Base-by-base conservation (phyloP, 2,329 filamentous ascomycete genomes). In the Celoporthe dispersa region DNA sequence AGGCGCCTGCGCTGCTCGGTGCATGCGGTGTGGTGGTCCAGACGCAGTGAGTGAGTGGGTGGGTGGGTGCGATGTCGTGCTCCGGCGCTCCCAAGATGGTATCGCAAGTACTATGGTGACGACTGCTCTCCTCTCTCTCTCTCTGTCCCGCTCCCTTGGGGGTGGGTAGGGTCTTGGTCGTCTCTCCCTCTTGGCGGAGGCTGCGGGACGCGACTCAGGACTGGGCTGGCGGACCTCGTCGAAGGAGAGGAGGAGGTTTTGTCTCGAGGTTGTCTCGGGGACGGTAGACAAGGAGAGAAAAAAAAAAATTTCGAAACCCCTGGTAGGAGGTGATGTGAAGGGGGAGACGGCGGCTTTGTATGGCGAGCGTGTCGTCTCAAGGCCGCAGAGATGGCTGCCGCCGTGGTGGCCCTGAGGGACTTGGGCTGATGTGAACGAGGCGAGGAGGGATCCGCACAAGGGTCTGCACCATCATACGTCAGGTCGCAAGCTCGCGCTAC, bases 401-500 rank as follows among this genome's bases (percentile, higher is more conserved):
- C 41, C 39, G 62, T 51, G 28, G 35, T 63, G 35, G 33, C 39
- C 35, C 51, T 62, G 35, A 61, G 68, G n/a, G 62, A 63, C 55
- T 65, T 67, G 65, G 53, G 64, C 65, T 64, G 66, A 70, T 68
- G 62, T 61, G 48, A 68, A 64, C 25, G 68, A 67, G 41, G 68
- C 66, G 66, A 60, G 62, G 66, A 60, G 62, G 67, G 68, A 71
- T 71, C 68, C 68, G 70, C 68, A 41, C 39, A 53, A 70, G 64
- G 68, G 63, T 57, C 55, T 71, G 64, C 53, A 64, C 57, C 48
- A 64, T 70, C 68, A 63, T 68, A 72, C 70, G 68, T 71, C 61
- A 72, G 68, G 70, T 60, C 53, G 62, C 70, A 68, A 71, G 68
- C 64, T 71, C 65, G 60, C 64, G 62, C 62, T 57, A 66, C 70